phyloP scores from a whole-genome alignment of 352 stramenopile genomes.

The Vaucheria bursata region DNA sequence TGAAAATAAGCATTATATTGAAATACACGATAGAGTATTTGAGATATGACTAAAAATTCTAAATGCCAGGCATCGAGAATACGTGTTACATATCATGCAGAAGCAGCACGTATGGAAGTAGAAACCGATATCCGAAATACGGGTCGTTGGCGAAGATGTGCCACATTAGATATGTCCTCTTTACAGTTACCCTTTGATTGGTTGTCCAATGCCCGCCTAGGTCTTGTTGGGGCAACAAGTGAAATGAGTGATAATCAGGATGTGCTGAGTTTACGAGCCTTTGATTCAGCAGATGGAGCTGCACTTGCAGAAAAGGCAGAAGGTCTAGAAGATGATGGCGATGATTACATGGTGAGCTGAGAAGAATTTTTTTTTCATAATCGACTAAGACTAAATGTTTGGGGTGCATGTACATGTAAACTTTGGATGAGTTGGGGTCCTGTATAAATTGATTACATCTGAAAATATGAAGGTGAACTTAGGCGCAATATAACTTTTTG shows the following conservation, averaged over 20 bases:
- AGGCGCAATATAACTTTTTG: too few species aligned
- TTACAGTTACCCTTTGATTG: constrained; percentile 17
- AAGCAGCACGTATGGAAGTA: neutral
- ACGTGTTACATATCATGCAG: neutral
- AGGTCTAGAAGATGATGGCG: constrained; percentile 19
- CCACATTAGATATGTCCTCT: neutral
- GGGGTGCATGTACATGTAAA: too few species aligned
- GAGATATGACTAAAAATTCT: too few species aligned
- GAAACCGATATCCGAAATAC: constrained; percentile 25
- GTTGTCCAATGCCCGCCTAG: constrained; percentile 16
- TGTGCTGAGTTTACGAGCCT: constrained; percentile 36
- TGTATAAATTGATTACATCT: too few species aligned
- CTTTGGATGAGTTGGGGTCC: too few species aligned
- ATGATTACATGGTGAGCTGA: constrained; percentile 15
- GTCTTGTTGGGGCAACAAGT: constrained; percentile 22
- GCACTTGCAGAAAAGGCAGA: constrained; percentile 28
- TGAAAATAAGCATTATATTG: too few species aligned
- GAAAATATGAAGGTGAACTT: too few species aligned
- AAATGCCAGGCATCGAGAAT: neutral
- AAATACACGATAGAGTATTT: too few species aligned
- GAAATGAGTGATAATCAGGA: constrained; percentile 34
- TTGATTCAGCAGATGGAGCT: constrained; percentile 13
- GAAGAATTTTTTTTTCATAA: too few species aligned
- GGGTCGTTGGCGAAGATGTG: constrained; percentile 30
- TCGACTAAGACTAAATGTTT: too few species aligned